Evolutionary conservation across 768 basidiomycete species (phyloP).

Genomic region (Pulveroboletus ravenelii): DNA sequence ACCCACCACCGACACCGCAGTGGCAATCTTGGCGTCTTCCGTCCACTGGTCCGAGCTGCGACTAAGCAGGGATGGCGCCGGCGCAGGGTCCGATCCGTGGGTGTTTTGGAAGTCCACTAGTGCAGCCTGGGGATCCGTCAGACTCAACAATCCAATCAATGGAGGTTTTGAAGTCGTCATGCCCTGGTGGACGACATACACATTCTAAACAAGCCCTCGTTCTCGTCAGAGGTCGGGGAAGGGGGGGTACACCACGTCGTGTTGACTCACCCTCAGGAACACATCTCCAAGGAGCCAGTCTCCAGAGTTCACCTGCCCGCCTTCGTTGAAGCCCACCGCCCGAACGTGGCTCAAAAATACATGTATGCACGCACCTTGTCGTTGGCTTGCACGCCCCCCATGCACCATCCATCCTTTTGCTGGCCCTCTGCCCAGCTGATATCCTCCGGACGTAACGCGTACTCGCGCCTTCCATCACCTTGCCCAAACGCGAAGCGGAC

Average conservation of each 20-base stretch:
- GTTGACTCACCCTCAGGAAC: constrained; percentile 45
- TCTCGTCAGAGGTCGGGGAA: constrained; percentile 1
- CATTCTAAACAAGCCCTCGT: constrained; percentile 37
- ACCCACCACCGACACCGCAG: constrained; percentile 26
- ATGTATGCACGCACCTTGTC: constrained; percentile 36
- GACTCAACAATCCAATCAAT: constrained; percentile 40
- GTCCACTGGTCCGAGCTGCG: constrained; percentile 13
- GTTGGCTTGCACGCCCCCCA: constrained; percentile 53
- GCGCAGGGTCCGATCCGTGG: constrained; percentile 41
- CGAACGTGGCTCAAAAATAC: neutral
- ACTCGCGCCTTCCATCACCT: constrained; percentile 31
- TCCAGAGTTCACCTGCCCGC: constrained; percentile 42
- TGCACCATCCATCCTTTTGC: constrained; percentile 44
- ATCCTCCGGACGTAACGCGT: constrained; percentile 47
- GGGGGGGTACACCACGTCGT: too few species aligned
- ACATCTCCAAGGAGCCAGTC: constrained; percentile 62
- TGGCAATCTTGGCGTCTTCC: constrained; percentile 12
- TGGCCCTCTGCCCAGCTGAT: constrained; percentile 45
- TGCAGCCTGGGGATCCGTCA: constrained; percentile 38
- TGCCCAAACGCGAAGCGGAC: constrained; percentile 45
- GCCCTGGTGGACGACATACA: constrained; percentile 47
- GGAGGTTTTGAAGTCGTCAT: constrained; percentile 38
- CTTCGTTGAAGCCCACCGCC: constrained; percentile 4
- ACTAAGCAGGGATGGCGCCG: constrained; percentile 14
- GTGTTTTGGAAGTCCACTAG: constrained; percentile 36